phyloP scores from a whole-genome alignment of 306 rosid genomes.

The Crotalaria pallida region DNA sequence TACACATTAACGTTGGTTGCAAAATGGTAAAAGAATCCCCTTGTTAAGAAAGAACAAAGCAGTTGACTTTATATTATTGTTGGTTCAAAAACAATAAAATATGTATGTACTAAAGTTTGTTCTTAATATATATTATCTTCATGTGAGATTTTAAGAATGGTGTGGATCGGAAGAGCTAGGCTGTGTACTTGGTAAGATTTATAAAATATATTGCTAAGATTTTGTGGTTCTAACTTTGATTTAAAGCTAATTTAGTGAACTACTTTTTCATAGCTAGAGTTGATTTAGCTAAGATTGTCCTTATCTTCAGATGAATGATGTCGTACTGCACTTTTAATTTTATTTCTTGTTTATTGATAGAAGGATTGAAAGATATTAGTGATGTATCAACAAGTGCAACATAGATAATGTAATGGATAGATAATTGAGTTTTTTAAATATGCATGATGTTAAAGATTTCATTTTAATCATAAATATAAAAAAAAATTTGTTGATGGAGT shows the following conservation, averaged over 20 bases:
- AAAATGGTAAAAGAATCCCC: not conserved
- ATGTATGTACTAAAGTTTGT: not conserved
- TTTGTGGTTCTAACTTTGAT: not conserved
- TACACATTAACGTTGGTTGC: not conserved
- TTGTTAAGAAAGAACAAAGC: no score
- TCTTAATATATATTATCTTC: not conserved
- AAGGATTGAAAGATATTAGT: not conserved
- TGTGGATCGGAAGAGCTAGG: not conserved
- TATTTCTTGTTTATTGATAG: not conserved
- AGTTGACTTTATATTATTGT: no score
- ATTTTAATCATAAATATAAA: no score
- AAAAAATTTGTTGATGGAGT: no score
- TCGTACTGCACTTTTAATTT: not conserved
- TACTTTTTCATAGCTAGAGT: not conserved
- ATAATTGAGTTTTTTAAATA: no score
- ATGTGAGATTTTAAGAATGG: not conserved
- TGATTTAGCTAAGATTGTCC: not conserved
- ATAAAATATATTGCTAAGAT: not conserved
- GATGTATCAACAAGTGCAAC: no score
- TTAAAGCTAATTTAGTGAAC: not conserved
- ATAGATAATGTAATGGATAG: no score
- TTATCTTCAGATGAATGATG: not conserved
- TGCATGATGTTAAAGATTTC: no score
- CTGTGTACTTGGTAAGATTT: not conserved
- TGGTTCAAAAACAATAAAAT: not conserved